A percentile compares a stretch with the other conserved stretches of the same genome.
Evolutionary conservation across 306 rosid species (phyloP).

Genomic region (Datisca glomerata): DNA sequence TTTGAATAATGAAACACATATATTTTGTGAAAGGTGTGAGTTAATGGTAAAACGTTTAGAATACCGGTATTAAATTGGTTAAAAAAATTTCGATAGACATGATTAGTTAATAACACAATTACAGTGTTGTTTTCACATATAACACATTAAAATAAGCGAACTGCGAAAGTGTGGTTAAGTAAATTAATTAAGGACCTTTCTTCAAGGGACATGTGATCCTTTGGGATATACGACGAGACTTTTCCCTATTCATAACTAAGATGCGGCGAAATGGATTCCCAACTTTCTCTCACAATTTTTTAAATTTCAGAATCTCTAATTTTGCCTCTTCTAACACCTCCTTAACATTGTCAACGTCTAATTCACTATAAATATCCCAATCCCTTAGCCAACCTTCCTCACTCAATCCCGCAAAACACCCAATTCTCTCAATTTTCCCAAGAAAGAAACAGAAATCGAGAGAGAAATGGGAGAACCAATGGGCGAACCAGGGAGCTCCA

Average conservation of each 20-base stretch:
- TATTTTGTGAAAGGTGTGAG: too few species aligned
- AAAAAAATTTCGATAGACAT: too few species aligned
- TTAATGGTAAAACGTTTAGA: too few species aligned
- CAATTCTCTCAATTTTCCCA: background rate
- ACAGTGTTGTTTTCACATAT: too few species aligned
- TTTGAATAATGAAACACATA: too few species aligned
- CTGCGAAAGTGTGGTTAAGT: background rate
- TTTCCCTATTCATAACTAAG: conserved; percentile 12
- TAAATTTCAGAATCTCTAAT: conserved; percentile 1
- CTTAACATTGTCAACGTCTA: conserved; percentile 29
- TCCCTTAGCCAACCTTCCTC: too few species aligned
- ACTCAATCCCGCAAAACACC: too few species aligned
- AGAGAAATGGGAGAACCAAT: conserved; percentile 25
- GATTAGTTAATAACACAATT: too few species aligned
- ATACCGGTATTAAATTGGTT: too few species aligned
- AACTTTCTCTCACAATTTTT: too few species aligned
- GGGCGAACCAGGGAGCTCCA: conserved; percentile 86
- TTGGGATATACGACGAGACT: conserved; percentile 46
- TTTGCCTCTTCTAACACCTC: conserved; percentile 15
- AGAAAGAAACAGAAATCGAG: background rate
- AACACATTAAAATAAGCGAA: too few species aligned
- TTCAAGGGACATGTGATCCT: conserved; percentile 37
- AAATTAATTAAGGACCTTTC: background rate
- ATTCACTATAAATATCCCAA: conserved; percentile 29
- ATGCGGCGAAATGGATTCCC: conserved; percentile 53